Evolutionary conservation across 1,284 basidiomycete genomes (phyloP), one percentile per base, ranked within the genome.

Genomic region (Xerocomus minutiporus): DNA sequence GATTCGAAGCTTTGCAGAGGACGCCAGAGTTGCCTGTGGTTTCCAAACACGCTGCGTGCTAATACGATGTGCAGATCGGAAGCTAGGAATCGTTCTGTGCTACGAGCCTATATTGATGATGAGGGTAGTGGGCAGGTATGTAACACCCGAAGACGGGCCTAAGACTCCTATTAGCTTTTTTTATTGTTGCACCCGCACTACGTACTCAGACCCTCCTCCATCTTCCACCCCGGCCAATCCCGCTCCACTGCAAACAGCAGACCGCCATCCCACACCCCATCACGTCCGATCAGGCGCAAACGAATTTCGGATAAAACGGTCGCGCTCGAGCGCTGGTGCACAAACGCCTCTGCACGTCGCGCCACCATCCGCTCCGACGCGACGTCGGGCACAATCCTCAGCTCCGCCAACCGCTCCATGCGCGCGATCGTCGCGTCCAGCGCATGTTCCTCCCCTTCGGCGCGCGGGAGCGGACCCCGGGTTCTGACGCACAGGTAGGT

Each of bases 351-450:
- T 1, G 56, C 12, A 2, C 32, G 51, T 23, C 49, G 38, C 46
- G 44, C 32, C 11, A 61, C 1, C 58, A 60, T 54, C 43, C 20
- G 41, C 20, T 50, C 44, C 5, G 59, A 55, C 2, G 48, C 59
- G 9, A 57, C 1, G 4, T 41, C 20, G 1, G 32, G 26, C 20
- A 5, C 11, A n/a, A 60, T 48, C 35, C 17, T 5, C n/a, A 60
- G 8, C 6, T 12, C 17, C 15, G n/a, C 35, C 43, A 60, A 44
- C 17, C 46, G 46, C n/a, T 11, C 31, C 56, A 58, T 53, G 9
- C 38, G 20, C 7, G 38, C 8, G 23, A 54, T 48, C 25, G 5
- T 34, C 7, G 17, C 35, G 26, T 59, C 59, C 8, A 59, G 51
- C 1, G 59, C 51, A 17, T 42, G 38, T 17, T 51, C 56, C 12